These are phyloP conservation scores for Eucalyptus victrix DNA, from an alignment of 345 rosid genomes.

Conservation along the genomic window DNA sequence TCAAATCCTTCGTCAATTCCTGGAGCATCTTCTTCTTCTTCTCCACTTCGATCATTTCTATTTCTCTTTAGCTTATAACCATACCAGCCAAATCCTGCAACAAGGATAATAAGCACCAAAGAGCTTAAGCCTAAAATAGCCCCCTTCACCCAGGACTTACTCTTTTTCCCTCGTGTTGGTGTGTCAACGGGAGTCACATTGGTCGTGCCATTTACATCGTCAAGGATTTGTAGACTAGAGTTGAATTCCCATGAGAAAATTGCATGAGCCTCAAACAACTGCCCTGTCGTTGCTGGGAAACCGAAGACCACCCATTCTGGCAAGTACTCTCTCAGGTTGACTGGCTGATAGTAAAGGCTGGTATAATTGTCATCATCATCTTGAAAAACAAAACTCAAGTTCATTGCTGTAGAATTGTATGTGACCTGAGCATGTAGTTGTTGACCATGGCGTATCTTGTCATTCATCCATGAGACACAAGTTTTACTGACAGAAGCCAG, in stretches of 20 bases:
- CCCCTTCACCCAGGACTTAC: not conserved
- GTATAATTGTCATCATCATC: not conserved
- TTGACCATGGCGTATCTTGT: not conserved
- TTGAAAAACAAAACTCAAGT: not conserved
- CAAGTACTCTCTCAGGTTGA: not conserved
- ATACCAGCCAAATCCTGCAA: not conserved
- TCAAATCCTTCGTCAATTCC: not conserved
- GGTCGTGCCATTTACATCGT: not conserved
- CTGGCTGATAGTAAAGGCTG: not conserved
- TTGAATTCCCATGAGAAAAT: not conserved
- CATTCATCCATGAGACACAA: not conserved
- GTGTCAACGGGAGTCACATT: not conserved
- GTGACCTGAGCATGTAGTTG: not conserved
- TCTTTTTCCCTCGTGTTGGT: not conserved
- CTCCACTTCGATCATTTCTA: not conserved
- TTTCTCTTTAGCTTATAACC: not conserved
- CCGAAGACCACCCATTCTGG: not conserved
- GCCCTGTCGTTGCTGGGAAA: not conserved
- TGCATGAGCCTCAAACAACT: not conserved
- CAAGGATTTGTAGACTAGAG: not conserved
- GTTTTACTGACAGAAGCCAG: fast-evolving
- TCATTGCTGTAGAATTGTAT: not conserved
- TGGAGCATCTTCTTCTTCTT: not conserved
- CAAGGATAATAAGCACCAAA: not conserved
- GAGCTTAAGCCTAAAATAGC: not conserved